These are phyloP conservation scores for Mycena rosella DNA, from an alignment of 768 basidiomycete species.

Conservation along the genomic window DNA sequence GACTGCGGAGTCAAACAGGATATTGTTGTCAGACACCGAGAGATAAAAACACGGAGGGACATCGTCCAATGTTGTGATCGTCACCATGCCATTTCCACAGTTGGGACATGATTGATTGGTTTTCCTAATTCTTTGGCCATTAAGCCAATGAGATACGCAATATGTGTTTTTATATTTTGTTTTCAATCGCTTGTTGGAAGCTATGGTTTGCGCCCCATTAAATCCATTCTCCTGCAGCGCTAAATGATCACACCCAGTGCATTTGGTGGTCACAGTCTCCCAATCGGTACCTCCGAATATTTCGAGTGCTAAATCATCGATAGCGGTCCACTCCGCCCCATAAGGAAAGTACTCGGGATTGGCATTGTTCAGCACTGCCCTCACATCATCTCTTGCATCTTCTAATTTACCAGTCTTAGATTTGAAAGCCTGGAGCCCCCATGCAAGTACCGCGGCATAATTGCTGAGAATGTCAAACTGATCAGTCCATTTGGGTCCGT, in stretches of 20 bases:
- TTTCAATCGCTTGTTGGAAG: background rate
- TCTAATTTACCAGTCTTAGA: too few relatives aligned
- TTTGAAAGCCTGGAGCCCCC: too few relatives aligned
- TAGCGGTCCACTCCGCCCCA: too few relatives aligned
- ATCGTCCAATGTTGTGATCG: background rate
- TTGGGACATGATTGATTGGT: background rate
- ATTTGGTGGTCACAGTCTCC: background rate
- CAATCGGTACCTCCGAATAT: background rate
- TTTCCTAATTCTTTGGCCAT: background rate
- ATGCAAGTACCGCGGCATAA: too few relatives aligned
- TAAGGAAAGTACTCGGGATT: too few relatives aligned
- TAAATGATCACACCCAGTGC: background rate
- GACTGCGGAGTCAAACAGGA: too few relatives aligned
- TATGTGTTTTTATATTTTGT: background rate
- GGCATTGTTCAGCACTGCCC: too few relatives aligned
- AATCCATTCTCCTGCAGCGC: background rate
- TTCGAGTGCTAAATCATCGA: too few relatives aligned
- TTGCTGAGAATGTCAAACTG: too few relatives aligned
- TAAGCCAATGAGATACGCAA: background rate
- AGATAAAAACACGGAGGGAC: background rate
- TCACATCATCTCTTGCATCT: too few relatives aligned
- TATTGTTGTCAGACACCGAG: too few relatives aligned
- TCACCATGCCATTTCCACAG: background rate
- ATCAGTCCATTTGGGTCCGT: too few relatives aligned
- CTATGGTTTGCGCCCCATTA: background rate